Evolutionary conservation across 768 basidiomycete genomes (phyloP).

Genomic region (Austroboletus eburneus): DNA sequence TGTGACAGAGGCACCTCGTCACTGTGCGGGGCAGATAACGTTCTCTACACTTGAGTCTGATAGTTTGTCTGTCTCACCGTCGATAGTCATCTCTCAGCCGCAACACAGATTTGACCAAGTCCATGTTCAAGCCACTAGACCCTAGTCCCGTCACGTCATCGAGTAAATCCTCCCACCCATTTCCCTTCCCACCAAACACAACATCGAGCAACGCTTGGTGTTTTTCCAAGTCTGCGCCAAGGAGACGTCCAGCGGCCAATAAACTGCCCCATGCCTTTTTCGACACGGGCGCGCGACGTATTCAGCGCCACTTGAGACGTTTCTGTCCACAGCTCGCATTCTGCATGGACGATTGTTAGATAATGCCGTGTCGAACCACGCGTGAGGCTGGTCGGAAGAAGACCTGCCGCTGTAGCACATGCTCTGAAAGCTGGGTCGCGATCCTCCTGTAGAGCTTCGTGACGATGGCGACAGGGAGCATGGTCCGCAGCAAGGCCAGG

Average conservation of each 20-base stretch:
- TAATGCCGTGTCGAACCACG: conserved; percentile 23
- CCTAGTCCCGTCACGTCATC: conserved; percentile 50
- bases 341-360: conserved; percentile 48
- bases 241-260: conserved; percentile 63
- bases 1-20: no score
- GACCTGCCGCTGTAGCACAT: conserved; percentile 81
- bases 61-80: conserved; percentile 2
- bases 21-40: no score
- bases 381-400: conserved; percentile 68
- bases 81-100: conserved; percentile 41
- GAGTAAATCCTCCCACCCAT: conserved; percentile 49
- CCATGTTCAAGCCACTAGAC: conserved; percentile 55
- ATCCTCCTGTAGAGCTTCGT: conserved; percentile 72
- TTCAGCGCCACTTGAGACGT: conserved; percentile 60
- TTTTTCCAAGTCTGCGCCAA: conserved; percentile 47
- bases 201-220: conserved; percentile 30
- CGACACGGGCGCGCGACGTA: conserved; percentile 47
- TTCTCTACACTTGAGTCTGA: no score
- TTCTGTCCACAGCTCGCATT: conserved; percentile 82
- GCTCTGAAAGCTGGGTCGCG: conserved; percentile 63
- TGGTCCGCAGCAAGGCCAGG: conserved; percentile 59
- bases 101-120: conserved; percentile 57
- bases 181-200: conserved; percentile 14
- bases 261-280: conserved; percentile 76
- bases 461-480: conserved; percentile 55